Base-by-base conservation (phyloP, 148 eudicot genomes). In the Chenopodium berlandieri region DNA sequence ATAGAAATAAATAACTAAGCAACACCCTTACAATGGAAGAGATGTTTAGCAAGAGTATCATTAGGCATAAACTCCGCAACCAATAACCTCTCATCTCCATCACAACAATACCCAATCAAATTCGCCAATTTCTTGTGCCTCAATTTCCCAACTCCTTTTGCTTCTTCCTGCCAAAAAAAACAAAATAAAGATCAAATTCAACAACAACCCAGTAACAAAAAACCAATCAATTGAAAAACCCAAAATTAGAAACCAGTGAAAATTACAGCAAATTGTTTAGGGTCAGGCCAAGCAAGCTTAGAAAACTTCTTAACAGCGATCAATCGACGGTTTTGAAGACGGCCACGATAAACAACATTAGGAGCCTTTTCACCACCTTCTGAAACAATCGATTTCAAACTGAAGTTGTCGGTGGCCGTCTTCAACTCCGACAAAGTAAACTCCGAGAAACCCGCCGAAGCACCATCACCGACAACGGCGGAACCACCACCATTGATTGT, bases 51-150 rank as follows among this genome's bases (percentile, higher is more conserved):
- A 81, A 96, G 97, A 16, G 97, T 96, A 82, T 96, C 95, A 82
- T 92, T 94, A 7, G 95, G 91, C 97, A 96, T 96, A 80, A 85
- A 94, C 85, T 96, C 99, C 23, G 99, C 99, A 40, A 96, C 99
- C n/a, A 96, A 95, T 82, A 96, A 83, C 89, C 98, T 94, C 86
- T 96, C 98, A 78, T 96, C 97, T 10, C 97, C 98, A 54, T 94
- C 99, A 80, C 98, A 94, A 74, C 99, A 96, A 85, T 91, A 96
- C 8, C 99, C 99, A 69, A 96, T 91, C 90, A 96, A 83, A 92
- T 91, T 96, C 4, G 99, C 99, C 75, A 96, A 63, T 85, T 90
- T 89, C 81, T 91, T 91, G 63, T 91, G 90, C 82, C 95, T 91
- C 89, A 96, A 89, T 86, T 90, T 96, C 52, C 97, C 97, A 76